Evolutionary conservation across 2,329 filamentous ascomycete species (phyloP).

Genomic region (Talaromyces pinophilus): DNA sequence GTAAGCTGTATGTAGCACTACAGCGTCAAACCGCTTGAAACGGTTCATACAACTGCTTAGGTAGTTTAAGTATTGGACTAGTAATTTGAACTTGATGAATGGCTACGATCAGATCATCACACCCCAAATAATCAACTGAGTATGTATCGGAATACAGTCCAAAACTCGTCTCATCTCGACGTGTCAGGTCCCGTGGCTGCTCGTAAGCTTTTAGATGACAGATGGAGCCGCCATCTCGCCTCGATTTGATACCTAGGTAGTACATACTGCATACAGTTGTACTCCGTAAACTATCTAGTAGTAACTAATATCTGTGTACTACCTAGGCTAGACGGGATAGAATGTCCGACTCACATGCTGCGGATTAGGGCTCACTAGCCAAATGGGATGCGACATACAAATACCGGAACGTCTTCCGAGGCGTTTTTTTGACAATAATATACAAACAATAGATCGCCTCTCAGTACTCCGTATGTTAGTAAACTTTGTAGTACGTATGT

Average conservation of each 20-base stretch:
- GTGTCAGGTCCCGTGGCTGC: neutral
- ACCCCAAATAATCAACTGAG: neutral
- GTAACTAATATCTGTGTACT: neutral
- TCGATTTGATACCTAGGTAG: neutral
- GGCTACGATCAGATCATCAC: neutral
- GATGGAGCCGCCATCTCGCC: conserved; percentile 5
- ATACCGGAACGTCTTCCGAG: neutral
- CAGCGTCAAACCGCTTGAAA: neutral
- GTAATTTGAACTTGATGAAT: neutral
- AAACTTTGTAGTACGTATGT: neutral
- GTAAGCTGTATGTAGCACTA: neutral
- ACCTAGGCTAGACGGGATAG: neutral
- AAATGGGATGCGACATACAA: neutral
- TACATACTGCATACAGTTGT: conserved; percentile 2
- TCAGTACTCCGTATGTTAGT: neutral
- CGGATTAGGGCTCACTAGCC: conserved; percentile 7
- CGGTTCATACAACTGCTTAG: neutral
- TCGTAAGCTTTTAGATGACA: conserved; percentile 11
- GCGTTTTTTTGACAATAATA: neutral
- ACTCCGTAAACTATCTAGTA: neutral
- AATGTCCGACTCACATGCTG: conserved; percentile 2
- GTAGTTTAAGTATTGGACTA: neutral
- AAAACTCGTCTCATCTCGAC: neutral
- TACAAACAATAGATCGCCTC: neutral
- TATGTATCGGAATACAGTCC: neutral